phyloP scores from a whole-genome alignment of 2,329 filamentous ascomycete species.

The Ceratocystis destructans region DNA sequence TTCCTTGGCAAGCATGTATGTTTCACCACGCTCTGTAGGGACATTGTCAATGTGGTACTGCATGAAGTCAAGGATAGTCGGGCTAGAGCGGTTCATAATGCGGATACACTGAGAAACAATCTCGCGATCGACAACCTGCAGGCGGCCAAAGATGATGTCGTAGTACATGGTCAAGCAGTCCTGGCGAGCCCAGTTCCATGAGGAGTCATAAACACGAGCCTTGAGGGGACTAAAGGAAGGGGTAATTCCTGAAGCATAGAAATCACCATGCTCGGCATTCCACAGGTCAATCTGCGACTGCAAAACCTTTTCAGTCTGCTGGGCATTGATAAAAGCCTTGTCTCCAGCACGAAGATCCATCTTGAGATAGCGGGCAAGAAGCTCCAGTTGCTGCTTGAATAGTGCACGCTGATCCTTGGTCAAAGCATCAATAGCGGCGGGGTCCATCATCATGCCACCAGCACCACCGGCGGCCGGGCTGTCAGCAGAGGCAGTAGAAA shows the following conservation, averaged over 20 bases:
- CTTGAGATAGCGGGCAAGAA: conserved; percentile 90
- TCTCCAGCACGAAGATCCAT: conserved; percentile 94
- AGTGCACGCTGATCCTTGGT: conserved; percentile 92
- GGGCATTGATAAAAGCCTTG: conserved; percentile 74
- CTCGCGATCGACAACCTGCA: conserved; percentile 86
- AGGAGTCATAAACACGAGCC: conserved; percentile 91
- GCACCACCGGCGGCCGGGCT: conserved; percentile 57
- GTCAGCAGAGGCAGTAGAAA: conserved; percentile 62
- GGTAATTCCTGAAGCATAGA: conserved; percentile 89
- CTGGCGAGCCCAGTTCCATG: conserved; percentile 98
- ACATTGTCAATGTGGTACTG: conserved; percentile 99
- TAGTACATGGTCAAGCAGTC: conserved; percentile 98
- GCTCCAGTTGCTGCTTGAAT: conserved; percentile 96
- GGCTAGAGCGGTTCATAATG: conserved; percentile 98
- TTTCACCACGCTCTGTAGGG: conserved; percentile 90
- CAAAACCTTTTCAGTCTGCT: conserved; percentile 73
- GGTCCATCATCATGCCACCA: conserved; percentile 97
- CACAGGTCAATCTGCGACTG: conserved; percentile 91
- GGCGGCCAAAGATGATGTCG: conserved; percentile 92
- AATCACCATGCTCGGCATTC: conserved; percentile 89
- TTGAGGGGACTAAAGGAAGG: conserved; percentile 89
- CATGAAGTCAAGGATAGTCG: conserved; percentile 93
- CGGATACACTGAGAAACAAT: conserved; percentile 98
- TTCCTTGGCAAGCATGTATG: conserved; percentile 93
- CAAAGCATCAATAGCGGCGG: conserved; percentile 85